phyloP scores from a whole-genome alignment of 148 eudicot species.

The Camellia granthamiana region DNA sequence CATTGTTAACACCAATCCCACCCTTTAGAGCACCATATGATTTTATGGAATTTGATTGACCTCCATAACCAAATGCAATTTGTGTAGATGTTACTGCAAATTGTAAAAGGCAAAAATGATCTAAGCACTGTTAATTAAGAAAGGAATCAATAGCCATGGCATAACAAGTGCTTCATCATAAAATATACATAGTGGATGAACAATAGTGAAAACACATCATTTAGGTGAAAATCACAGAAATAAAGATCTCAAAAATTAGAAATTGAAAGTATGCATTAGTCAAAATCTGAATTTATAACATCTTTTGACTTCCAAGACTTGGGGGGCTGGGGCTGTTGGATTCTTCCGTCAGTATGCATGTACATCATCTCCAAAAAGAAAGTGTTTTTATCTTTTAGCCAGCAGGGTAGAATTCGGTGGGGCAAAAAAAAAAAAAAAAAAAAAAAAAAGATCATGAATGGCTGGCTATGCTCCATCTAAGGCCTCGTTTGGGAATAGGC shows the following conservation, averaged over 20 bases:
- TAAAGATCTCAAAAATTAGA: not conserved
- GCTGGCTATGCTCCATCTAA: not conserved
- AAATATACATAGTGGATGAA: not conserved
- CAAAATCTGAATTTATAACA: not conserved
- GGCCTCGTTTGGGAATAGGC: too few species aligned
- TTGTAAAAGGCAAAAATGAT: constrained; percentile 15
- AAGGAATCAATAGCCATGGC: not conserved
- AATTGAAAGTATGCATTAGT: not conserved
- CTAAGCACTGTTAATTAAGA: not conserved
- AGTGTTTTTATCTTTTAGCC: not conserved
- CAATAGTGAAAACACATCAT: not conserved
- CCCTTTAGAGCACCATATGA: constrained; percentile 33
- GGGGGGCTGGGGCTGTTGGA: not conserved
- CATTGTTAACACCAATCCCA: constrained; percentile 16
- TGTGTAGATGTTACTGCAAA: constrained; percentile 40
- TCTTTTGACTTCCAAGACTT: not conserved
- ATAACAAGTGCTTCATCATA: not conserved
- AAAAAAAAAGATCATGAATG: not conserved
- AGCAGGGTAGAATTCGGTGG: not conserved
- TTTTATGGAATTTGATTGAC: constrained; percentile 33
- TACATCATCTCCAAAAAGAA: not conserved
- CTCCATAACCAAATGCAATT: constrained; percentile 66
- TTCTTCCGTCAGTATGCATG: not conserved
- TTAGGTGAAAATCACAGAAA: too few species aligned
- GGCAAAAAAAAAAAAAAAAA: too few species aligned